Evolutionary conservation across 371 early-diverging fungal species (phyloP).

Genomic region (Syncephalastrum racemosum): DNA sequence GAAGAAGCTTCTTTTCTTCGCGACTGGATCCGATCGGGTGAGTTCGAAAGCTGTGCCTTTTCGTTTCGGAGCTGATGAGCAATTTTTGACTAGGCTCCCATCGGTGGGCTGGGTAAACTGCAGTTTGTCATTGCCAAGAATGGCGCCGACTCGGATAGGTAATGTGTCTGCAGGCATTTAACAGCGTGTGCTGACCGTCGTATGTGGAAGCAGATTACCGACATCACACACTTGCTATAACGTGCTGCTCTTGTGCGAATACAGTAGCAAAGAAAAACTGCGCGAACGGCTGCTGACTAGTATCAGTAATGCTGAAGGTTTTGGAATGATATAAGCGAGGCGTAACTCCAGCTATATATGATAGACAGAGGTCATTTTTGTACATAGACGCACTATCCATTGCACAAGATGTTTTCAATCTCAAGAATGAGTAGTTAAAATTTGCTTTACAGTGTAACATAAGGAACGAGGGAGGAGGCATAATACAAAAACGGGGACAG

Average conservation of each 20-base stretch:
- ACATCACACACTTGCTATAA: constrained; percentile 92
- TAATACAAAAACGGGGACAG: not conserved
- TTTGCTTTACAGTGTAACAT: not conserved
- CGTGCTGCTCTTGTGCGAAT: constrained; percentile 90
- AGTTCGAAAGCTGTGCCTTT: constrained; percentile 55
- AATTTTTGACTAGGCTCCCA: constrained; percentile 92
- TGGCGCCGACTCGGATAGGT: constrained; percentile 90
- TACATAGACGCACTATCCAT: too few species aligned
- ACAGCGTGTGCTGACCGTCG: not conserved
- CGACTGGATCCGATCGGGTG: constrained; percentile 95
- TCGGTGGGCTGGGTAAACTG: constrained; percentile 87
- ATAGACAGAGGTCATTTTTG: too few species aligned
- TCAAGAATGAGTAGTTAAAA: too few species aligned
- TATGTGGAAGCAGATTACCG: constrained; percentile 41
- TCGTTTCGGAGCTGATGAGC: constrained; percentile 82
- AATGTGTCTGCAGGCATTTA: not conserved
- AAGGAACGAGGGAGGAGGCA: not conserved
- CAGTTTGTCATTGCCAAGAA: constrained; percentile 97
- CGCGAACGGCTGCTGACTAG: constrained; percentile 76
- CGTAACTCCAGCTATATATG: too few species aligned
- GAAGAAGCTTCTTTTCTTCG: constrained; percentile 93
- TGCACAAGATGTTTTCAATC: too few species aligned
- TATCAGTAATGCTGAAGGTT: constrained; percentile 87
- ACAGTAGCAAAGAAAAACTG: constrained; percentile 76
- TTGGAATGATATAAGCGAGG: constrained; percentile 66